These are phyloP conservation scores for Coprinellus micaceus DNA, from an alignment of 768 basidiomycete species.

Conservation along the genomic window DNA sequence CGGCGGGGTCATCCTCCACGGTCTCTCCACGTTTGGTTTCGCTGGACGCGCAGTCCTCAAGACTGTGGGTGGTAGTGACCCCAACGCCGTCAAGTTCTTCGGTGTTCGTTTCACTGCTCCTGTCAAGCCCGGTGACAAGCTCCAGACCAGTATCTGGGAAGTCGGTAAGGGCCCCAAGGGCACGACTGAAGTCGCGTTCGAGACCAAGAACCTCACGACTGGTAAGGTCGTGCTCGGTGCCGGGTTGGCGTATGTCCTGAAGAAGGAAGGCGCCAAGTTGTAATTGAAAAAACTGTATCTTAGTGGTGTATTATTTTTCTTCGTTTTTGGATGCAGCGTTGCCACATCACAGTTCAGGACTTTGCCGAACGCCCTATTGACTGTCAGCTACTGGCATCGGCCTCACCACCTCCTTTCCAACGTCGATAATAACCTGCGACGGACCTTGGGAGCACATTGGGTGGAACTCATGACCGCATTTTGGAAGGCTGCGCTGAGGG, in stretches of 20 bases:
- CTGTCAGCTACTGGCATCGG: no score
- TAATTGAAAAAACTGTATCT: slow-evolving; percentile 8
- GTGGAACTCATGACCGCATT: no score
- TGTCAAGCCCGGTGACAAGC: slow-evolving; percentile 75
- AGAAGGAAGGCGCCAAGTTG: slow-evolving; percentile 29
- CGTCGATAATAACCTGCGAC: no score
- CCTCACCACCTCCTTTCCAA: no score
- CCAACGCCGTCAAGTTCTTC: slow-evolving; percentile 60
- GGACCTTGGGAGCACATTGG: no score
- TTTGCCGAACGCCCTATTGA: no score
- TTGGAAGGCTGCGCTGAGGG: no score
- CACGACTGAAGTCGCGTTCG: slow-evolving; percentile 57
- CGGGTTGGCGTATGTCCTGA: slow-evolving; percentile 63
- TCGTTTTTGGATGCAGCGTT: no score
- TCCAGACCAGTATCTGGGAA: slow-evolving; percentile 80
- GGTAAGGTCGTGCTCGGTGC: slow-evolving; percentile 63
- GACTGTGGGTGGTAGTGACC: slow-evolving; percentile 56
- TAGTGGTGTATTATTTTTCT: not conserved
- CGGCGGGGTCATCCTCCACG: slow-evolving; percentile 83
- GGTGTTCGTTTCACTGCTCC: slow-evolving; percentile 79
- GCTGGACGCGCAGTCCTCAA: slow-evolving; percentile 72
- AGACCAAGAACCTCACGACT: slow-evolving; percentile 54
- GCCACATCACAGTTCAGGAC: no score
- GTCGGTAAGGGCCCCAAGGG: slow-evolving; percentile 62
- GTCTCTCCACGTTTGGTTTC: slow-evolving; percentile 79